Conservation (phyloP, 441 rosid genomes). For the Aquilaria agallochum region DNA sequence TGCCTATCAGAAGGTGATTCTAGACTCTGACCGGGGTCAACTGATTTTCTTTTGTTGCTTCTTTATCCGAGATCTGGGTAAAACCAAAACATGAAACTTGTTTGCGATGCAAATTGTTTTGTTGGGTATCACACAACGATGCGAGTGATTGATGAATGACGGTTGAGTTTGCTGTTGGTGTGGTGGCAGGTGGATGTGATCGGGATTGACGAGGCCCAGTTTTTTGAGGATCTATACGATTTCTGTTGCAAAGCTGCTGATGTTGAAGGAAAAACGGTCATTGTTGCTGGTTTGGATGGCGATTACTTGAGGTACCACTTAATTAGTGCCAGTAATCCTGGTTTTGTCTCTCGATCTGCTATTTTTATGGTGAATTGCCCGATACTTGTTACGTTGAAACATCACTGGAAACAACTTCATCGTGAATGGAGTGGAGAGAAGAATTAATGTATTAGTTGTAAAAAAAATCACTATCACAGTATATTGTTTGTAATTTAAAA, state of each 20-base stretch:
- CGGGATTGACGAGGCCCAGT: constrained; percentile 93
- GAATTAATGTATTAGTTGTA: no score
- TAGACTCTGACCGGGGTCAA: no score
- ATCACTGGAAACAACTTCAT: no score
- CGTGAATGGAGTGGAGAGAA: no score
- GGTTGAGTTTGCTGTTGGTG: background rate
- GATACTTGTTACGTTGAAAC: no score
- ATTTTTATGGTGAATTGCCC: background rate
- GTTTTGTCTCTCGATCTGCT: background rate
- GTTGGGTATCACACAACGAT: background rate
- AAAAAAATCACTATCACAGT: no score
- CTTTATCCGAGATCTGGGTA: no score
- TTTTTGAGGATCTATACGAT: constrained; percentile 90
- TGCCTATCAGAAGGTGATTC: constrained; percentile 56
- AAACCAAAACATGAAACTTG: background rate
- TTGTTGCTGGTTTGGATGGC: constrained; percentile 85
- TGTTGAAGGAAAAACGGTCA: constrained; percentile 66
- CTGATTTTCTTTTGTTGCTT: background rate
- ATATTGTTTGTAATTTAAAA: no score
- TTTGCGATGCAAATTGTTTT: background rate
- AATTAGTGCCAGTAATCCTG: no score
- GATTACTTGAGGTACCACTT: constrained; percentile 69
- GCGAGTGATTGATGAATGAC: background rate
- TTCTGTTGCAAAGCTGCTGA: constrained; percentile 85
- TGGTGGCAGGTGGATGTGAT: constrained; percentile 72